Percentiles rank a stretch among this genome's conserved stretches.
These are phyloP conservation scores for Pleurotus platypus DNA, from an alignment of 768 basidiomycete species.

Conservation along the genomic window DNA sequence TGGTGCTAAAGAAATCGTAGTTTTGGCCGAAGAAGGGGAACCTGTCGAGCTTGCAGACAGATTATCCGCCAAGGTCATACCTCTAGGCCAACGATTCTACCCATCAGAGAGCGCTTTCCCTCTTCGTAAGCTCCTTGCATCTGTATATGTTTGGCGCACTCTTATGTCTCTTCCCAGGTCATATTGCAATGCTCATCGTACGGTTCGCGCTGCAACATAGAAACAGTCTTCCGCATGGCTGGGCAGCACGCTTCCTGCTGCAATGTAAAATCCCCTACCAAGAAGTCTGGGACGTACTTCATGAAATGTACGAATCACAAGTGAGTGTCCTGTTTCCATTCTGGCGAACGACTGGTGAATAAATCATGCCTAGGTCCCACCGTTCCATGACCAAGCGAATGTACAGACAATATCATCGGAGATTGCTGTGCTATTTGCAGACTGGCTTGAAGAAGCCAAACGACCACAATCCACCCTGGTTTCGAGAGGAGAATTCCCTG, in stretches of 20 bases:
- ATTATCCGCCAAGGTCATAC: conserved; percentile 60
- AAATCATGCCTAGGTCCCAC: conserved; percentile 53
- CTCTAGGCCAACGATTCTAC: conserved; percentile 82
- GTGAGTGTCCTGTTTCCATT: conserved; percentile 35
- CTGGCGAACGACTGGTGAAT: conserved; percentile 4
- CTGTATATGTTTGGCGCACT: background rate
- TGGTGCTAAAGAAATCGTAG: conserved; percentile 1
- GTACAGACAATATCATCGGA: conserved; percentile 80
- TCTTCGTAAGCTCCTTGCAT: conserved; percentile 53
- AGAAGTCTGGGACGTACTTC: conserved; percentile 82
- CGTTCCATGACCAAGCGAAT: conserved; percentile 77
- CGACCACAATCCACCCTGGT: conserved; percentile 65
- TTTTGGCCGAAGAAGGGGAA: conserved; percentile 53
- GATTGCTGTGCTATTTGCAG: conserved; percentile 73
- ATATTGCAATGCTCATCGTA: conserved; percentile 72
- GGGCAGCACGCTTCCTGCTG: conserved; percentile 76
- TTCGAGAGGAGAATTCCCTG: conserved; percentile 68
- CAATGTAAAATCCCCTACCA: conserved; percentile 80
- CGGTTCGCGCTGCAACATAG: conserved; percentile 65
- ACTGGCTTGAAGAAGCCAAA: conserved; percentile 79
- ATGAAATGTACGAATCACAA: conserved; percentile 86
- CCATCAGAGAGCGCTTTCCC: conserved; percentile 92
- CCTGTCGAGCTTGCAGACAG: conserved; percentile 59
- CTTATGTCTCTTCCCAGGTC: conserved; percentile 42
- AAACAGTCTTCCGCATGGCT: conserved; percentile 62